Evolutionary conservation across 1,284 basidiomycete genomes (phyloP), one percentile per base, ranked within the genome.

Genomic region (Inonotus obliquus): DNA sequence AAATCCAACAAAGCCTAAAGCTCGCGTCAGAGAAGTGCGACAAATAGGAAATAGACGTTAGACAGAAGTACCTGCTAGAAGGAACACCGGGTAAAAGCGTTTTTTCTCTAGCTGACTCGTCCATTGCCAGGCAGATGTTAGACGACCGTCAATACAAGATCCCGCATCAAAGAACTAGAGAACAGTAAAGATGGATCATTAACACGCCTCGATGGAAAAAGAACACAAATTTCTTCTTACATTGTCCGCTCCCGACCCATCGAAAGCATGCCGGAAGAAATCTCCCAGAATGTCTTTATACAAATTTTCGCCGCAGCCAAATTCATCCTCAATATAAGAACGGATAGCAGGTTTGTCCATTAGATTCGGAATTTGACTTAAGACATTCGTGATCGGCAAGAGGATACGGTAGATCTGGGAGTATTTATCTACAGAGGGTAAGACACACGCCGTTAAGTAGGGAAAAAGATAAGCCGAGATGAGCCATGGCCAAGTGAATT

Each of bases 91-190:
- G 77, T 92, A 92, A 70, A 85, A 92, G 59, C 84, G 77, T 75
- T 92, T 92, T 77, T 91, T 92, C 76, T 92, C 90, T 66, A 92
- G 72, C 53, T 77, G 78, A 54, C 84, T 83, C 73, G 91, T 92
- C 90, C 90, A 92, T 70, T 92, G 91, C 90, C 90, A 92, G 2
- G 90, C 90, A 70, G 87, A 90, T 39, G 90, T 91, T 68, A 92
- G 72, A 17, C 89, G 77, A 17, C 82, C 83, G 58, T 85, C 83
- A 62, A 84, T 84, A 68, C 83, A 81, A 19, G 75, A 75, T 5
- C 77, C 77, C 17, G 71, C 71, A 49, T 69, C 68, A 45, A 60
- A 67, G 41, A 74, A 60, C 60, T 61, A 41, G 21, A 35, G 25
- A 25, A 39, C 27, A 59, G 13, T 17, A 32, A 37, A 45, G 23